These are phyloP conservation scores for Pichia kudriavzevii DNA, from an alignment of 1,139 yeast species.

Conservation along the genomic window DNA sequence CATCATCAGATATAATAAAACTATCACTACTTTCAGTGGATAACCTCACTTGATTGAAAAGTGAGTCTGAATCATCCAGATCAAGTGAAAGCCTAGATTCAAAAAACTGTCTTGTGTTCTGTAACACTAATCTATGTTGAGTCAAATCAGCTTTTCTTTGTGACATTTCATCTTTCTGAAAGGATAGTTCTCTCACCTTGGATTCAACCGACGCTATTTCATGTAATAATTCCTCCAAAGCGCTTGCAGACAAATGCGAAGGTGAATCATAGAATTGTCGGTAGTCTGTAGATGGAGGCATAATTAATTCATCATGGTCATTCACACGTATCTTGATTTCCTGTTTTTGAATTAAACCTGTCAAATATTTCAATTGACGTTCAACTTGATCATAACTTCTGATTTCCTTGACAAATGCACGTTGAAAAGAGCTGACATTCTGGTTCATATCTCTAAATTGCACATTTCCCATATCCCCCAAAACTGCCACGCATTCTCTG, in stretches of 20 bases:
- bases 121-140: slow-evolving; percentile 45
- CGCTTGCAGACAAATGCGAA: slow-evolving; percentile 27
- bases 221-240: slow-evolving; percentile 36
- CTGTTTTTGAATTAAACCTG: slow-evolving; percentile 25
- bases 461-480: slow-evolving; percentile 76
- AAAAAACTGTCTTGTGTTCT: slow-evolving; percentile 27
- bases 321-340: slow-evolving; percentile 19
- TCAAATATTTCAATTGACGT: slow-evolving; percentile 44
- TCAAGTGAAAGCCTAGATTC: slow-evolving; percentile 27
- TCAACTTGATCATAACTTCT: slow-evolving; percentile 59
- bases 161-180: slow-evolving; percentile 34
- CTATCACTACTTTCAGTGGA: slow-evolving; percentile 23
- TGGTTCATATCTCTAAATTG: slow-evolving; percentile 89
- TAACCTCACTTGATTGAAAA: slow-evolving; percentile 22
- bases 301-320: slow-evolving; percentile 21
- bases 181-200: slow-evolving; percentile 38
- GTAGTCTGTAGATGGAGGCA: slow-evolving; percentile 16
- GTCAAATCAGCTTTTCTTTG: slow-evolving; percentile 30
- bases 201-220: slow-evolving; percentile 35
- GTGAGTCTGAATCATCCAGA: slow-evolving; percentile 19
- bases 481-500: slow-evolving; percentile 71
- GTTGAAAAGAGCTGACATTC: slow-evolving; percentile 71
- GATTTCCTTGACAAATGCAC: slow-evolving; percentile 79
- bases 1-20: slow-evolving; percentile 23
- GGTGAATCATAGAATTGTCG: slow-evolving; percentile 11